Evolutionary conservation across 1,139 yeast species (phyloP).

Genomic region (Yamadazyma atmosphaerica): DNA sequence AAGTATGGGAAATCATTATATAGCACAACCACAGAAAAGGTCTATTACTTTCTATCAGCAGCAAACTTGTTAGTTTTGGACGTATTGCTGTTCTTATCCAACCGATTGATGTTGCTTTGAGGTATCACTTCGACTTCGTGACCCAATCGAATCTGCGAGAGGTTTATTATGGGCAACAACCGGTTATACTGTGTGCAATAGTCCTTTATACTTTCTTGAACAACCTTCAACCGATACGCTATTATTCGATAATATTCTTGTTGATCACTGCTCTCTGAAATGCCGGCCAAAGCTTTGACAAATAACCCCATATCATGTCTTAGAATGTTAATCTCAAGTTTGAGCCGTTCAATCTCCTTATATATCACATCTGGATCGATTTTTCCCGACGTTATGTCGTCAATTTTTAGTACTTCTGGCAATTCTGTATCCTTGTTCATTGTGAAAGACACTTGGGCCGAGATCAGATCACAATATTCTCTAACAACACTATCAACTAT

Average conservation of each 20-base stretch:
- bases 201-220: constrained; percentile 40
- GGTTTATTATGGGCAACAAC: constrained; percentile 49
- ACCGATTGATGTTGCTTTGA: constrained; percentile 6
- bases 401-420: constrained; percentile 44
- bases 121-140: constrained; percentile 40
- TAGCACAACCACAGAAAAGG: neutral
- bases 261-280: constrained; percentile 37
- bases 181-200: constrained; percentile 47
- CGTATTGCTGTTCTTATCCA: constrained; percentile 7
- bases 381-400: constrained; percentile 46
- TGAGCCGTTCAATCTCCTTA: constrained; percentile 42
- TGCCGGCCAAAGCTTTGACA: constrained; percentile 38
- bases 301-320: constrained; percentile 47
- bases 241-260: constrained; percentile 36
- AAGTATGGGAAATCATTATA: constrained; percentile 2
- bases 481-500: no score
- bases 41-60: neutral
- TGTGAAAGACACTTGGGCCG: neutral
- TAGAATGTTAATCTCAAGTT: constrained; percentile 43
- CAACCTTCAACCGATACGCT: constrained; percentile 30
- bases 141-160: constrained; percentile 51
- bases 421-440: constrained; percentile 17
- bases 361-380: constrained; percentile 39
- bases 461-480: no score
- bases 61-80: constrained; percentile 7